phyloP scores from a whole-genome alignment of 179 eudicot species.

The Spergularia azorica region DNA sequence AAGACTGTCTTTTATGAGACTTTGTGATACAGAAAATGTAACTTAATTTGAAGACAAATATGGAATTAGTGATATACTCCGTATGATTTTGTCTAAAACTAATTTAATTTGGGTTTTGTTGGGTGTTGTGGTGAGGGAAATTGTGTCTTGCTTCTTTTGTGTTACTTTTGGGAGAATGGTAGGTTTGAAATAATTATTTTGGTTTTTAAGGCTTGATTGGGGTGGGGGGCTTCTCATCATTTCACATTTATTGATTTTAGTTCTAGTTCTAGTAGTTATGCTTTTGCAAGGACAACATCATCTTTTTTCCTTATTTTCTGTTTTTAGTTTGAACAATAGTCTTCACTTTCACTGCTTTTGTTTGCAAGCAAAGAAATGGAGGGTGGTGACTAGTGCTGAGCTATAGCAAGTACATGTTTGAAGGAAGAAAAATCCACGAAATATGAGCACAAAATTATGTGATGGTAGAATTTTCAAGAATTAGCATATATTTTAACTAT shows the following conservation, averaged over 20 bases:
- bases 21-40: too few species aligned
- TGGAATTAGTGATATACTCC: neutral
- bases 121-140: neutral
- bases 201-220: neutral
- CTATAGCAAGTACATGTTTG: too few species aligned
- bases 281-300: neutral
- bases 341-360: too few species aligned
- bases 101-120: neutral
- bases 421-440: too few species aligned
- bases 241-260: constrained; percentile 18
- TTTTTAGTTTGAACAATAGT: neutral
- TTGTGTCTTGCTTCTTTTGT: constrained; percentile 4
- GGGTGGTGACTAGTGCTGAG: too few species aligned
- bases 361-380: too few species aligned
- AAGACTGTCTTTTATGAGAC: too few species aligned
- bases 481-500: too few species aligned
- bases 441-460: too few species aligned
- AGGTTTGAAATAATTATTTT: constrained; percentile 14
- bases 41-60: neutral
- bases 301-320: neutral
- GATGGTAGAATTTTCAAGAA: too few species aligned
- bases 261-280: constrained; percentile 19
- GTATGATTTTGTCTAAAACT: neutral
- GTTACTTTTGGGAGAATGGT: constrained; percentile 17
- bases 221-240: neutral